A percentile compares a stretch with the other conserved stretches of the same genome.
Evolutionary conservation across 805 yeast species (phyloP).

Genomic region (Ogataea nonfermentans): DNA sequence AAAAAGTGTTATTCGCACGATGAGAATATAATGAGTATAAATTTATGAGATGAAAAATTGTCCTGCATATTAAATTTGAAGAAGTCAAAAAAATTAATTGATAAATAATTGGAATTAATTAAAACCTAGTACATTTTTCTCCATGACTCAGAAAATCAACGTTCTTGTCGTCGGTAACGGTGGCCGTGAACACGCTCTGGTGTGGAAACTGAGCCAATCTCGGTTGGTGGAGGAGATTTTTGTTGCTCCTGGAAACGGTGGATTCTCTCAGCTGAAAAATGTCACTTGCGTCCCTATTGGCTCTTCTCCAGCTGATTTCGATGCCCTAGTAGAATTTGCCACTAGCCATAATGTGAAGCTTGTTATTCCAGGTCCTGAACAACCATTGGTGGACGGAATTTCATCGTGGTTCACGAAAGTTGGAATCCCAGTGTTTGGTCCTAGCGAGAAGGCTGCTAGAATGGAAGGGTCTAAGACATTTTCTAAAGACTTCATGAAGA

Average conservation of each 20-base stretch:
- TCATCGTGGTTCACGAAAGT: constrained; percentile 66
- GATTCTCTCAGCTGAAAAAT: constrained; percentile 61
- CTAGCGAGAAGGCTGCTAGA: constrained; percentile 82
- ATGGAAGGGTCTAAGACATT: constrained; percentile 98
- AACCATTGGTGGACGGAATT: constrained; percentile 95
- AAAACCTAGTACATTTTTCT: not conserved
- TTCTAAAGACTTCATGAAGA: constrained; percentile 90
- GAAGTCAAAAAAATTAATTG: constrained; percentile 8
- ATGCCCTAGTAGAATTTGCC: constrained; percentile 71
- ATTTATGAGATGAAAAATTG: not conserved
- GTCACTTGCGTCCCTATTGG: constrained; percentile 71
- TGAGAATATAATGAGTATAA: constrained; percentile 13
- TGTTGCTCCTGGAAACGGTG: constrained; percentile 98
- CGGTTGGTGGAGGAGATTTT: constrained; percentile 65
- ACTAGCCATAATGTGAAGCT: constrained; percentile 59
- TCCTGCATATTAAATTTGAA: constrained; percentile 1
- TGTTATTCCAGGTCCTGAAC: constrained; percentile 99
- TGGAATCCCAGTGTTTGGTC: constrained; percentile 97
- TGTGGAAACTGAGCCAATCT: constrained; percentile 87
- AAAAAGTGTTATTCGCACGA: constrained; percentile 16
- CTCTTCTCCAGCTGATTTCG: constrained; percentile 65
- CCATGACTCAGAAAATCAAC: constrained; percentile 38
- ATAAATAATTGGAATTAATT: not conserved
- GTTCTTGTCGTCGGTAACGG: constrained; percentile 93
- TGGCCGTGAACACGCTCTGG: constrained; percentile 97